These are phyloP conservation scores for Bocquillonia castaneifolia DNA, from an alignment of 441 rosid species.

Conservation along the genomic window DNA sequence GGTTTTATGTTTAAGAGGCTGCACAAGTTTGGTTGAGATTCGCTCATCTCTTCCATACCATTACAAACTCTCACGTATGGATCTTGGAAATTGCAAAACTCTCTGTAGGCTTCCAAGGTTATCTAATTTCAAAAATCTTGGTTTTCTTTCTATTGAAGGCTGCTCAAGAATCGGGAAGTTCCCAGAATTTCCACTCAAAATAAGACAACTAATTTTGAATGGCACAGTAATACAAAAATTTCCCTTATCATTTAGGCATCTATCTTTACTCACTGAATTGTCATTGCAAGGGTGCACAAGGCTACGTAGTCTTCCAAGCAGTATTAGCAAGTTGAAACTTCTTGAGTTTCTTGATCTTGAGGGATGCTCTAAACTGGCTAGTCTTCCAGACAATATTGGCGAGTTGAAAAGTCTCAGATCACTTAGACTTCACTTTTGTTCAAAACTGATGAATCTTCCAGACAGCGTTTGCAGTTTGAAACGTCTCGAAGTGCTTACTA, in stretches of 20 bases:
- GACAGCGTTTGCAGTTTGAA: conserved; percentile 1
- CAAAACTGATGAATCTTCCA: neutral
- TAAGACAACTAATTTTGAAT: neutral
- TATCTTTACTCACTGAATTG: neutral
- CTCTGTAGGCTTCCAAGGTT: neutral
- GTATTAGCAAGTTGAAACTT: conserved; percentile 10
- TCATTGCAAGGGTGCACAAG: neutral
- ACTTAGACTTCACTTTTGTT: neutral
- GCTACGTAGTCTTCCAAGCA: conserved; percentile 5
- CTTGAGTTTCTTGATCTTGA: neutral
- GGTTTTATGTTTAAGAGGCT: neutral
- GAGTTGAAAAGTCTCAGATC: neutral
- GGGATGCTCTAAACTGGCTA: neutral
- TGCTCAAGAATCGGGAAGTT: neutral
- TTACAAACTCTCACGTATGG: neutral
- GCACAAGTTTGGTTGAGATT: neutral
- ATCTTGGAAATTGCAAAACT: conserved; percentile 9
- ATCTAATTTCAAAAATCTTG: neutral
- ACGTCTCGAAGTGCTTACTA: neutral
- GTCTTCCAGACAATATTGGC: conserved; percentile 7
- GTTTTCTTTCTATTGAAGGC: neutral
- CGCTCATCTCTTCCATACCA: neutral
- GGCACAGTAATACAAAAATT: neutral
- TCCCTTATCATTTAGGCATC: neutral
- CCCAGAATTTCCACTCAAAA: neutral